Base-by-base conservation (phyloP, 1,139 yeast species). In the Barnettozyma hawaiiensis region DNA sequence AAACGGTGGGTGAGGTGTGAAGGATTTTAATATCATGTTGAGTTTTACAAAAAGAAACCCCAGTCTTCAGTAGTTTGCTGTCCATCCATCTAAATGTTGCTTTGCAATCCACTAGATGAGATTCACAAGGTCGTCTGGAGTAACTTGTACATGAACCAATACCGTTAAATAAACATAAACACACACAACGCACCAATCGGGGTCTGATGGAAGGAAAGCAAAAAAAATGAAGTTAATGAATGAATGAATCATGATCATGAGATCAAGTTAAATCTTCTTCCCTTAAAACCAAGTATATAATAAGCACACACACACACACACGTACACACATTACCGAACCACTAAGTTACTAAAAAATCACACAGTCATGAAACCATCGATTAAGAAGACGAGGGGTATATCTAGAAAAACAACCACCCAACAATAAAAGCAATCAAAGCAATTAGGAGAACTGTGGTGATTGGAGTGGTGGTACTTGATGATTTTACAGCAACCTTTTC, bases 381-480 rank as follows among this genome's bases (percentile, higher is more conserved):
- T n/a, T n/a, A n/a, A n/a, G n/a, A n/a, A n/a, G n/a, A n/a, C n/a
- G n/a, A n/a, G n/a, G n/a, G 16, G 29, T 7, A 12, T 31, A 21
- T 28, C 19, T 38, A 77, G 57, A 75, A 73, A 52, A 76, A 74
- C 60, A 76, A 68, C 81, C 81, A 76, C 46, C 82, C 83, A 49
- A 76, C 63, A 49, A 78, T 66, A 64, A 78, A 72, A 44, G 83
- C 79, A 54, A 78, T 61, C 45, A 78, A 54, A 55, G 78, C 73
- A 61, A 77, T 70, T 64, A 66, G 70, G 64, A 58, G 31, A 33
- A 71, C 60, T 47, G 72, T 62, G 47, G 79, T 76, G 53, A 73
- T 61, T 37, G 78, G 76, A 40, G 73, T 63, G 27, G n/a, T n/a
- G n/a, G n/a, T n/a, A n/a, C 79, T 67, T 42, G 75, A 43, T 26